A percentile compares a stretch with the other conserved stretches of the same genome.
Evolutionary conservation across 2,329 filamentous ascomycete species (phyloP).

Genomic region (Aspergillus transmontanensis): DNA sequence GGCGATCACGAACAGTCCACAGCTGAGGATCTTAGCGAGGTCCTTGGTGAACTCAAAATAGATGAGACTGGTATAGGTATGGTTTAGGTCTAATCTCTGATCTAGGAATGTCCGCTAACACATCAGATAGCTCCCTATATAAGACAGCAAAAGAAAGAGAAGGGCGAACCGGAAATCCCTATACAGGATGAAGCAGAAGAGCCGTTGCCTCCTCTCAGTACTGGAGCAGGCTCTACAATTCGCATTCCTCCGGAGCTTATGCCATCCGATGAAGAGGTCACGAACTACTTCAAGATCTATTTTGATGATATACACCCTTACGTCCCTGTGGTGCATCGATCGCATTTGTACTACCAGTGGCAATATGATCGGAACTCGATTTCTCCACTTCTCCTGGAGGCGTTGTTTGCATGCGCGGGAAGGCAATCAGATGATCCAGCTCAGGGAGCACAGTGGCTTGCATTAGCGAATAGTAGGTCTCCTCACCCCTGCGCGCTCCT

Average conservation of each 20-base stretch:
- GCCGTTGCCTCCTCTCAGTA: slow-evolving; percentile 67
- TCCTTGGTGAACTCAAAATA: slow-evolving; percentile 83
- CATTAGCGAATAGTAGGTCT: slow-evolving; percentile 76
- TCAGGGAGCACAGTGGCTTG: slow-evolving; percentile 89
- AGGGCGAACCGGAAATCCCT: slow-evolving; percentile 56
- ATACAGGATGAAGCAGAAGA: slow-evolving; percentile 71
- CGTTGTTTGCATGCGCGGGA: slow-evolving; percentile 86
- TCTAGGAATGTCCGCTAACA: slow-evolving; percentile 8
- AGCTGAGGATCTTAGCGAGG: slow-evolving; percentile 73
- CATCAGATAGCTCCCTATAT: slow-evolving; percentile 74
- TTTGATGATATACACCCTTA: slow-evolving; percentile 92
- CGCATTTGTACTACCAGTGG: slow-evolving; percentile 87
- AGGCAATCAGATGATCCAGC: slow-evolving; percentile 80
- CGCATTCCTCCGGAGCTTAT: slow-evolving; percentile 91
- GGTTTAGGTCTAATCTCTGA: slow-evolving; percentile 28
- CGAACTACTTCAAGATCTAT: slow-evolving; percentile 87
- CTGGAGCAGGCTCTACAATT: slow-evolving; percentile 73
- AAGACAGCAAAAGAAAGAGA: slow-evolving; percentile 60
- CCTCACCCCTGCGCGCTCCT: neutral
- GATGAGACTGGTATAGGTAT: slow-evolving; percentile 83
- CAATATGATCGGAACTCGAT: slow-evolving; percentile 78
- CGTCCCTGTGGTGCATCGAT: slow-evolving; percentile 82
- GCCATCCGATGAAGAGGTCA: slow-evolving; percentile 79
- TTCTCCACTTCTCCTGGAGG: slow-evolving; percentile 85
- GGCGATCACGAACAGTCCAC: slow-evolving; percentile 67